Base-by-base conservation (phyloP, 2,329 filamentous ascomycete genomes). In the Atkinsonella texensis region DNA sequence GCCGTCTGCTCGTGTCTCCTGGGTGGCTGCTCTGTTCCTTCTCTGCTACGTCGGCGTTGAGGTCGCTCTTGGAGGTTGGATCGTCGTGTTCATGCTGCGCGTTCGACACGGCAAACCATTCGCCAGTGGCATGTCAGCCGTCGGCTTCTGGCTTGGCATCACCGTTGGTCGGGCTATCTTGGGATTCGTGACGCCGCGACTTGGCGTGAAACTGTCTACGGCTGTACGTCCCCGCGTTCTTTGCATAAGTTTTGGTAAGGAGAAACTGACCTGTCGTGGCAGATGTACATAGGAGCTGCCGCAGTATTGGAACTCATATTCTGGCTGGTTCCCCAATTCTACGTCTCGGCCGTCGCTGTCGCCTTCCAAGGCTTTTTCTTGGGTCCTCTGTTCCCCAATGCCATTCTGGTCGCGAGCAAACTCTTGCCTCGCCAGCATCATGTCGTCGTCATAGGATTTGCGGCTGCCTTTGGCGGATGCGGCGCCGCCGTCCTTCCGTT, bases 81-180 rank as follows among this genome's bases (percentile, higher is more conserved):
- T 90, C 38, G 83, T 88, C 41, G 83, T 81, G 0, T 89, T 90
- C 63, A 89, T 90, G 84, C 79, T 87, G 7, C 76, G 78, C 12
- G 81, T 87, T 11, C 77, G 87, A 13, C 68, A 82, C 5, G 85
- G 80, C 1, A 74, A 69, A 2, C 66, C 78, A 0, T 88, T 87
- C 57, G 78, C 80, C 0, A 81, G 81, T 17, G 85, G 85, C 28
- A 83, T 87, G 66, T 81, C 80, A 0, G 81, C 79, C 0, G 87
- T 85, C 0, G 85, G 85, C 0, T 90, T 88, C 66, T 90, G 86
- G 86, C 76, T 85, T 17, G 86, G 86, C 0, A 77, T 89, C 59
- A 87, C 85, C 0, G 65, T 84, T 0, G 86, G 86, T 0, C 72
- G 86, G 1, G 70, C 88, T 1, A 63, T 76, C 0, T 67, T 89